Conservation (phyloP, 768 basidiomycete species). For the Candolleomyces efflorescens region DNA sequence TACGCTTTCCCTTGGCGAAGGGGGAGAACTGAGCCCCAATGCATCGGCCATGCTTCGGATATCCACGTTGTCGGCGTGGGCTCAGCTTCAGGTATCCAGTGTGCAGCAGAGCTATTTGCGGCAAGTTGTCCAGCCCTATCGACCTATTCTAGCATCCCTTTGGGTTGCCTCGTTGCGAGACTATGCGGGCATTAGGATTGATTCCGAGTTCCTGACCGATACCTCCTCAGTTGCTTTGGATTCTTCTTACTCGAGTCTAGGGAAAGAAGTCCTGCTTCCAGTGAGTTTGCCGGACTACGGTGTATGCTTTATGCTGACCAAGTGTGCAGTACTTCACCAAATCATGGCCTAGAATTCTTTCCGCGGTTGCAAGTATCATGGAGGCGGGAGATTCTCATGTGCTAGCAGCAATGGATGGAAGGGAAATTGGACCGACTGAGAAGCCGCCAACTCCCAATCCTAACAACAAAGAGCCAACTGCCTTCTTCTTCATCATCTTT, state of each 20-base stretch:
- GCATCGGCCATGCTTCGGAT: conserved; percentile 94
- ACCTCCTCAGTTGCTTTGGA: conserved; percentile 72
- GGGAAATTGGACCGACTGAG: conserved; percentile 34
- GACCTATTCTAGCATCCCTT: conserved; percentile 65
- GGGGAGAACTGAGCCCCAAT: conserved; percentile 85
- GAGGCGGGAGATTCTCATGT: conserved; percentile 62
- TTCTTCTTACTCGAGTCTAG: conserved; percentile 80
- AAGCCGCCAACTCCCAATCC: conserved; percentile 19
- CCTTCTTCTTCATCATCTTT: conserved; percentile 86
- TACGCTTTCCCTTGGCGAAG: conserved; percentile 81
- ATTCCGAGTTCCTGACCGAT: conserved; percentile 82
- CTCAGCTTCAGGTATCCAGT: conserved; percentile 81
- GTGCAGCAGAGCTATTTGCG: conserved; percentile 68
- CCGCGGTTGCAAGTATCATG: conserved; percentile 83
- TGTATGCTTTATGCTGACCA: not conserved
- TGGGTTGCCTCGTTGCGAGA: conserved; percentile 91
- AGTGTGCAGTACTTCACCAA: conserved; percentile 6
- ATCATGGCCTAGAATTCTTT: conserved; percentile 76
- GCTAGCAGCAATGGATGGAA: conserved; percentile 79
- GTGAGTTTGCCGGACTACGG: conserved; percentile 35
- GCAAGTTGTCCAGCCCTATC: conserved; percentile 80
- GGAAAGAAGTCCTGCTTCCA: conserved; percentile 86
- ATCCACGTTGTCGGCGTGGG: conserved; percentile 93
- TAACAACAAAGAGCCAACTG: conserved; percentile 57
- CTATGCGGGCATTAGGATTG: conserved; percentile 86